Percentiles rank a stretch among this genome's conserved stretches.
Evolutionary conservation across 768 basidiomycete genomes (phyloP).

Genomic region (Boletus reticuloceps): DNA sequence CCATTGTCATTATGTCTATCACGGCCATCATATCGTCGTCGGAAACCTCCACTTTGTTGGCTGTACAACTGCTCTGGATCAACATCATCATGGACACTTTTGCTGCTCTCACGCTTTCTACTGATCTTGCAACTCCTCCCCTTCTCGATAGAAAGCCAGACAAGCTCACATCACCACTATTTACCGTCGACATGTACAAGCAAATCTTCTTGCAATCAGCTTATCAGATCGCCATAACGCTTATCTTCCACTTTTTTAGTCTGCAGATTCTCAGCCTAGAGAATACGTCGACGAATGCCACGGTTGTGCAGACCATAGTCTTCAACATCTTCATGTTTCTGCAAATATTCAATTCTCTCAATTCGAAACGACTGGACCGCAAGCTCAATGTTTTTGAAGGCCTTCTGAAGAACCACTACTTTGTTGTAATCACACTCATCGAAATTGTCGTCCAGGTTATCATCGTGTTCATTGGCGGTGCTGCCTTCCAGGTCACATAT

Average conservation of each 20-base stretch:
- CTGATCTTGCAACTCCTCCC: constrained; percentile 83
- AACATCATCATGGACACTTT: constrained; percentile 99
- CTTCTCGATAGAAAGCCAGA: constrained; percentile 91
- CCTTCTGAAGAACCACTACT: constrained; percentile 75
- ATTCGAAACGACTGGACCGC: constrained; percentile 83
- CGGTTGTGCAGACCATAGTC: constrained; percentile 76
- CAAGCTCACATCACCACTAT: constrained; percentile 82
- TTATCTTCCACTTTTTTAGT: constrained; percentile 90
- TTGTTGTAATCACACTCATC: constrained; percentile 78
- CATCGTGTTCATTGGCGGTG: constrained; percentile 88
- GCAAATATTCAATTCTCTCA: constrained; percentile 95
- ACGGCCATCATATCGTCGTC: constrained; percentile 76
- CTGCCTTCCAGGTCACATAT: constrained; percentile 84
- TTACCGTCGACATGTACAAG: constrained; percentile 94
- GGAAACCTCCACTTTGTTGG: constrained; percentile 85
- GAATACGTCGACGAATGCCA: constrained; percentile 32
- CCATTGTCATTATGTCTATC: constrained; percentile 90
- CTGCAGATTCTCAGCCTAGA: constrained; percentile 62
- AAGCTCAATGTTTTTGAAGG: constrained; percentile 89
- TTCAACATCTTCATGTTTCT: constrained; percentile 99
- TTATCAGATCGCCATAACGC: constrained; percentile 80
- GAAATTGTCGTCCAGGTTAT: constrained; percentile 85
- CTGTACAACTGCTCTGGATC: constrained; percentile 97
- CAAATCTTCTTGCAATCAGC: constrained; percentile 88
- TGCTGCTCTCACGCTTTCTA: constrained; percentile 95